Base-by-base conservation (phyloP, 2,329 filamentous ascomycete species). In the Keithomyces neogunnii region DNA sequence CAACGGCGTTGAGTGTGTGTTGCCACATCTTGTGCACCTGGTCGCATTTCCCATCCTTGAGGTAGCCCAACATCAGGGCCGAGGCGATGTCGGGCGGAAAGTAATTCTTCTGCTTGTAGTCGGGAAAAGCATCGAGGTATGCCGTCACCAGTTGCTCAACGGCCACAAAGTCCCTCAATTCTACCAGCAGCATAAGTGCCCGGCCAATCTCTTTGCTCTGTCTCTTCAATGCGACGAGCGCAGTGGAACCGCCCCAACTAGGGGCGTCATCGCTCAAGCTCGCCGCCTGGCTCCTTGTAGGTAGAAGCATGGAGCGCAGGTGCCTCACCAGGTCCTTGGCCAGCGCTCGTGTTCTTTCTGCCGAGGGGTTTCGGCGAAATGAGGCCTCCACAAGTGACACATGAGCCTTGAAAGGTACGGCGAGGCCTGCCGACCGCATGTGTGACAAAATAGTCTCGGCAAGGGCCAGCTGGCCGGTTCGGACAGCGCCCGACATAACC, bases 21-120 rank as follows among this genome's bases (percentile, higher is more conserved):
- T 77, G 58, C 89, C 89, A 96, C 48, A 80, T 82, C 45, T 76
- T 66, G 55, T 81, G 76, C 26, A 92, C 82, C 48, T 80, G 74
- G 4, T 77, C 70, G 57, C 81, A 77, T 28, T 83, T 74, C 39
- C 73, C 68, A 19, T 83, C 77, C 48, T 74, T 70, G 43, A 81
- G 69, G 60, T 87, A 78, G 1, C 81, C 75, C 28, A 76, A 70
- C 85, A 96, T 91, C 52, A 92, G 67, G 7, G 84, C 76, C 47
- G 75, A 74, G 28, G 88, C 68, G 50, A 91, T 68, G 13, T 70
- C 65, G 3, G 81, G 66, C 0, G 84, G 79, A 13, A 78, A 68
- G 1, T 65, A 55, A 8, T 69, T 62, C 11, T 62, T 51, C 44
- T 55, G 53, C 43, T 66, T 57, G 35, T 63, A 59, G 19, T 67